Conservation (phyloP, 2,329 filamentous ascomycete species). For the Sporothrix luriei region DNA sequence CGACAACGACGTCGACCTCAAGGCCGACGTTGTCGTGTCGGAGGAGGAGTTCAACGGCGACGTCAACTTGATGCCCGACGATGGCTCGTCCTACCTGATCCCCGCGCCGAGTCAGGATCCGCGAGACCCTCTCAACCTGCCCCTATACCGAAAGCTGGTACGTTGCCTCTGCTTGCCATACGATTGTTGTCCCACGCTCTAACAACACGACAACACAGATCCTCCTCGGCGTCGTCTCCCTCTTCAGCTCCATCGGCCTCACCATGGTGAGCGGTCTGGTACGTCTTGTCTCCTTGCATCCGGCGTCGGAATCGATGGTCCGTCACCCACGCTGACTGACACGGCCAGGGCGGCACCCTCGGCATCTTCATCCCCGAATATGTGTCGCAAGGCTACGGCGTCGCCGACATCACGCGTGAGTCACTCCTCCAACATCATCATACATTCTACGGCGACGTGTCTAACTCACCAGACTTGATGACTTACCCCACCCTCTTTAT, state of each 20-base stretch:
- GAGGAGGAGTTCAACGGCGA: not conserved
- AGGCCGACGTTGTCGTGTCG: not conserved
- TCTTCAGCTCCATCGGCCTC: constrained; percentile 12
- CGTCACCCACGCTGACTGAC: not conserved
- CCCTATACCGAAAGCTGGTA: constrained; percentile 12
- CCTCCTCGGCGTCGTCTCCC: not conserved
- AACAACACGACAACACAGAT: not conserved
- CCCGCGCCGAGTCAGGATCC: constrained; percentile 18
- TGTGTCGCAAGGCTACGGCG: constrained; percentile 7
- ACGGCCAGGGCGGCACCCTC: not conserved
- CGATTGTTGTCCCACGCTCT: not conserved
- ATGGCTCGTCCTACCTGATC: constrained; percentile 8
- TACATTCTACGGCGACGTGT: no score
- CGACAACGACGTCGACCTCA: constrained; percentile 9
- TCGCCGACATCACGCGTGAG: constrained; percentile 5
- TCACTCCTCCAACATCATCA: not conserved
- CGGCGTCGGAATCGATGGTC: no score
- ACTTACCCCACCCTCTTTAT: not conserved
- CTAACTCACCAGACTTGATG: not conserved
- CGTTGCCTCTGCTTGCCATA: not conserved
- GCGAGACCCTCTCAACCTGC: constrained; percentile 6
- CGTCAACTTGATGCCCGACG: not conserved
- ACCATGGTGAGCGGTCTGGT: constrained; percentile 17
- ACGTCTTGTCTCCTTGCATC: not conserved
- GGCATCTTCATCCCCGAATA: constrained; percentile 6